Base-by-base conservation (phyloP, 768 basidiomycete genomes). In the Fomitopsis pulvina region DNA sequence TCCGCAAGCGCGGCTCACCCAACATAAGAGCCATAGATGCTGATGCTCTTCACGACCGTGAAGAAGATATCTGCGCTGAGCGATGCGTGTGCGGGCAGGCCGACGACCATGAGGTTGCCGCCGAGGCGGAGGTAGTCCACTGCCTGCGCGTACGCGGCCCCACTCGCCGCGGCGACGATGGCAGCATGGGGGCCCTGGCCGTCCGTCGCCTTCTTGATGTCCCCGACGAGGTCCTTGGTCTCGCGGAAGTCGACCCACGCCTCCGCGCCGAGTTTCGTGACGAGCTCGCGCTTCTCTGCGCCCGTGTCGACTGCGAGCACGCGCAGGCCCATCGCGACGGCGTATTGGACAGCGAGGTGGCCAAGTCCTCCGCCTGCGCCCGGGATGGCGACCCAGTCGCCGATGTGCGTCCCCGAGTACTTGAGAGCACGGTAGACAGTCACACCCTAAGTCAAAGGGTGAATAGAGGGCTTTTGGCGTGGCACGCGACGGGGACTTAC, bases 381-480 rank as follows among this genome's bases (percentile, higher is more conserved):
- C 10, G 85, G 81, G 41, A 92, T 69, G 20, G 81, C 83, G 52
- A 89, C 71, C 80, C 81, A 88, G 48, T 94, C 80, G 26, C 89
- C 86, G 7, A 81, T 76, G 25, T 66, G 71, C 6, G 80, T 74
- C 47, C 77, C 69, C 45, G 79, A 76, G 63, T 85, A 75, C 65
- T 92, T 93, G 57, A 94, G 69, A 0, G 89, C 92, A 51, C 87
- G 84, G 61, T 91, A 94, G 1, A 88, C 87, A 2, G 92, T 93
- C 20, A 94, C 71, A 41, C 87, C 88, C 83, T 85, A 34, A 22
- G 52, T 9, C 16, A 7, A 9, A 45, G n/a, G n/a, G 37, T 20
- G 8, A 11, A 27, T 21, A 7, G 22, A 11, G 42, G 11, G 8
- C 12, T 28, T 12, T 20, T 11, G 22, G 25, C 14, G 6, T 27